These are phyloP conservation scores for Candida mesenterica DNA, from an alignment of 1,139 yeast genomes.

Conservation along the genomic window DNA sequence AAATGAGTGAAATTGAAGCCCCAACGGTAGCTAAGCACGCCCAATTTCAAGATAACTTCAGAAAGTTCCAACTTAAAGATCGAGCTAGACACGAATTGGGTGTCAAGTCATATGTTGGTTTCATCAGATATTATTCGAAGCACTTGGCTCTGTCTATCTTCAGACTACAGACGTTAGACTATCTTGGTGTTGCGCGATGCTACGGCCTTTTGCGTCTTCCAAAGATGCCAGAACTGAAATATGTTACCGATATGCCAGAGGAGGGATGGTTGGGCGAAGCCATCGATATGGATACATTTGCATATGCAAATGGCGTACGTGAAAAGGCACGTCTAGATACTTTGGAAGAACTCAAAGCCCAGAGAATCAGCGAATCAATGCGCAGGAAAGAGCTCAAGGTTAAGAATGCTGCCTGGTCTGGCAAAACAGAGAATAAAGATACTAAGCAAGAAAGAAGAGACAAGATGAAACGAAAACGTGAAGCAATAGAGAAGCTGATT, in stretches of 20 bases:
- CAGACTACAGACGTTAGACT: slow-evolving; percentile 68
- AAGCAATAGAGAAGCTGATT: slow-evolving; percentile 58
- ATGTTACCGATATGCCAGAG: slow-evolving; percentile 50
- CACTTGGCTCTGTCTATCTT: slow-evolving; percentile 92
- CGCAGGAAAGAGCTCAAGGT: slow-evolving; percentile 44
- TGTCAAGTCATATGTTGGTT: slow-evolving; percentile 78
- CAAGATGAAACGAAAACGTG: slow-evolving; percentile 60
- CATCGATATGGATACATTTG: slow-evolving; percentile 64
- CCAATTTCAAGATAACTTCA: slow-evolving; percentile 31
- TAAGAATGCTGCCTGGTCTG: slow-evolving; percentile 82
- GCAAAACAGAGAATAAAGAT: slow-evolving; percentile 63
- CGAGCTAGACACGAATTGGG: slow-evolving; percentile 80
- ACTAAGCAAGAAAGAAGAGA: slow-evolving; percentile 61
- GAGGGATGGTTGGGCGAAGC: slow-evolving; percentile 71
- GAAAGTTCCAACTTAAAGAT: slow-evolving; percentile 66
- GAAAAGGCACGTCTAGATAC: slow-evolving; percentile 64
- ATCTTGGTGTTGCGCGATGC: slow-evolving; percentile 66
- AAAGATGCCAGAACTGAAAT: slow-evolving; percentile 85
- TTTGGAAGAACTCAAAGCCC: slow-evolving; percentile 45
- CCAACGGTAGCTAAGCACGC: slow-evolving; percentile 25
- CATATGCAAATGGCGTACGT: slow-evolving; percentile 61
- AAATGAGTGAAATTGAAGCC: slow-evolving; percentile 40
- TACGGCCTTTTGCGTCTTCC: slow-evolving; percentile 86
- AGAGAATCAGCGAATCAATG: slow-evolving; percentile 48
- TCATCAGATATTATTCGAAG: slow-evolving; percentile 77